These are phyloP conservation scores for Picochlorum sp. DNA, from an alignment of 139 green algal species.

Conservation along the genomic window DNA sequence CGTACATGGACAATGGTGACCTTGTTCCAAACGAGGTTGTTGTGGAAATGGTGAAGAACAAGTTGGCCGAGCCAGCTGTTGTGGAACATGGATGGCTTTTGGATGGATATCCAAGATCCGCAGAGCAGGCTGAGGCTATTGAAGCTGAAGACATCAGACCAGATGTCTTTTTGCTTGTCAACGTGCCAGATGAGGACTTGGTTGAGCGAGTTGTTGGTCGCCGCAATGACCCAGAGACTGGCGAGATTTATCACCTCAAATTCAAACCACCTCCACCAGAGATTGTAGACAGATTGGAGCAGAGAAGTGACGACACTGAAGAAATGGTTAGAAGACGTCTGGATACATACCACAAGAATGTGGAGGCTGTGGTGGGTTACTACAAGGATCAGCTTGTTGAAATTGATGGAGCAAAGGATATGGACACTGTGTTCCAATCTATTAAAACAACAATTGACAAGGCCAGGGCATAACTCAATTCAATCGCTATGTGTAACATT, in stretches of 20 bases:
- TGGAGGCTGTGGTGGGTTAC: constrained; percentile 68
- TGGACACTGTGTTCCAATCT: constrained; percentile 64
- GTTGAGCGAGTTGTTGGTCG: constrained; percentile 91
- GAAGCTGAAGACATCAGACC: constrained; percentile 82
- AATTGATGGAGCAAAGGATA: constrained; percentile 66
- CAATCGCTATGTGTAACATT: background rate
- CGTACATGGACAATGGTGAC: constrained; percentile 89
- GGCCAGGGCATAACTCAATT: background rate
- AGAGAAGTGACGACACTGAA: constrained; percentile 90
- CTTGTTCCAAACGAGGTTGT: constrained; percentile 92
- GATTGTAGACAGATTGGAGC: constrained; percentile 51
- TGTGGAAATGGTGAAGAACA: constrained; percentile 84
- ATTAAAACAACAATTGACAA: constrained; percentile 41
- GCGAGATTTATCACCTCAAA: constrained; percentile 86
- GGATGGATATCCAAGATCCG: constrained; percentile 92
- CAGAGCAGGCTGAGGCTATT: constrained; percentile 87
- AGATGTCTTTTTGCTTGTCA: constrained; percentile 91
- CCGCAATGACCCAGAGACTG: constrained; percentile 85
- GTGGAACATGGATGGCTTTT: constrained; percentile 83
- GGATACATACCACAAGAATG: constrained; percentile 66
- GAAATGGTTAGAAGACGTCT: constrained; percentile 74
- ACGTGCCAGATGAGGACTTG: constrained; percentile 87
- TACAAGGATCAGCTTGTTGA: constrained; percentile 64
- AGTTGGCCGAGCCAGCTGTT: constrained; percentile 45
- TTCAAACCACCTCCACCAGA: constrained; percentile 81